phyloP scores from a whole-genome alignment of 2,329 filamentous ascomycete genomes.

The Hirsutella rhossiliensis region DNA sequence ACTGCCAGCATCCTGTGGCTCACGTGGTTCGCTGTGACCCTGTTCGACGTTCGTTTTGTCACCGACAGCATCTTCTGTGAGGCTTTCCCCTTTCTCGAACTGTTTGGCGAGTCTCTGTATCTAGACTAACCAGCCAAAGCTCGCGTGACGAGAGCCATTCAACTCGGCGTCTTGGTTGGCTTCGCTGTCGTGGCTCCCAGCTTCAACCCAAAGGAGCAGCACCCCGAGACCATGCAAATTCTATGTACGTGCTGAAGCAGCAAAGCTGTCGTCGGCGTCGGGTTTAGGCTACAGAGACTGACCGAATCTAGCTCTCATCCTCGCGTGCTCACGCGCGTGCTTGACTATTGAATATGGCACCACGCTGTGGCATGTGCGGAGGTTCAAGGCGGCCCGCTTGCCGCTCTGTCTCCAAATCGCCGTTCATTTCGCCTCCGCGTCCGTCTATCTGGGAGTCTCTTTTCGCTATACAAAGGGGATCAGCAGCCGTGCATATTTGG shows the following conservation, averaged over 20 bases:
- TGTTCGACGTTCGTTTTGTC: not conserved
- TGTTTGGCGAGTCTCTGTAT: not conserved
- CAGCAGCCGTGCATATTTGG: conserved; percentile 22
- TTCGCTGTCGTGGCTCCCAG: not conserved
- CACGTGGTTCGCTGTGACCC: conserved; percentile 1
- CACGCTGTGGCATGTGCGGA: conserved; percentile 29
- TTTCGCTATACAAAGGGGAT: conserved; percentile 22
- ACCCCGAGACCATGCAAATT: not conserved
- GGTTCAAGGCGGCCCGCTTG: conserved; percentile 22
- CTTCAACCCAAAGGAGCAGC: not conserved
- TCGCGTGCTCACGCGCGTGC: conserved; percentile 38
- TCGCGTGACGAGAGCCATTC: not conserved
- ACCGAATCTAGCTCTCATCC: conserved; percentile 22
- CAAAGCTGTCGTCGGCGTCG: not conserved
- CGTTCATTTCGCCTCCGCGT: conserved; percentile 20
- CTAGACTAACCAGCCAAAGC: not conserved
- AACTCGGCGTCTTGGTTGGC: conserved; percentile 1
- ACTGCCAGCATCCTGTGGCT: not conserved
- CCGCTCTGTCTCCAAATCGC: conserved; percentile 23
- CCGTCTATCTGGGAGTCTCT: conserved; percentile 28
- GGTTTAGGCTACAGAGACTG: no score
- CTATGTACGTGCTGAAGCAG: not conserved
- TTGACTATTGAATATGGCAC: conserved; percentile 41
- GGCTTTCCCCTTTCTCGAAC: not conserved
- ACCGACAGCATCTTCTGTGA: conserved; percentile 1